These are phyloP conservation scores for Pichia sp. DNA, from an alignment of 1,139 yeast genomes.

Conservation along the genomic window DNA sequence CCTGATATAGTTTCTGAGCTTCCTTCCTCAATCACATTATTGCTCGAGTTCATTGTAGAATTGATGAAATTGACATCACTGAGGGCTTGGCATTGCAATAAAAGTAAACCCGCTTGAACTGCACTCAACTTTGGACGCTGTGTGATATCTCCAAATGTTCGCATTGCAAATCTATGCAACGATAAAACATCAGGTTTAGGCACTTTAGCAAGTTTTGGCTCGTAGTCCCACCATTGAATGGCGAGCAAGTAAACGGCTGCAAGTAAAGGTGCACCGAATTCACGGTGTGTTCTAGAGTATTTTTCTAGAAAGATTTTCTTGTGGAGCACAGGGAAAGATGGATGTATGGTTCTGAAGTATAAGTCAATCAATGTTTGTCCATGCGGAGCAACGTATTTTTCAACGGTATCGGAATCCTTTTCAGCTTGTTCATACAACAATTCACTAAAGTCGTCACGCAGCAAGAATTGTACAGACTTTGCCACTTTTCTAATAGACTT, in stretches of 20 bases:
- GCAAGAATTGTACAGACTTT: slow-evolving; percentile 53
- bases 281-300: slow-evolving; percentile 68
- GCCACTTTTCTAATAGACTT: slow-evolving; percentile 63
- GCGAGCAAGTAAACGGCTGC: slow-evolving; percentile 74
- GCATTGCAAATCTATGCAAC: slow-evolving; percentile 51
- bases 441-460: slow-evolving; percentile 67
- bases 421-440: slow-evolving; percentile 57
- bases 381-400: slow-evolving; percentile 67
- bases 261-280: slow-evolving; percentile 66
- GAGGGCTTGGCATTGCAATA: slow-evolving; percentile 60
- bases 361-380: slow-evolving; percentile 66
- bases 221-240: slow-evolving; percentile 81
- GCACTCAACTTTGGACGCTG: slow-evolving; percentile 74
- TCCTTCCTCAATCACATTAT: no score
- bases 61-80: background rate
- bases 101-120: slow-evolving; percentile 67
- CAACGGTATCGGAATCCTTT: slow-evolving; percentile 63
- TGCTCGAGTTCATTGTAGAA: no score
- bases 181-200: slow-evolving; percentile 64
- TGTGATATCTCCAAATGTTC: slow-evolving; percentile 48
- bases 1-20: no score
- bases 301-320: slow-evolving; percentile 72
- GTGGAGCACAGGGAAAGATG: slow-evolving; percentile 70
- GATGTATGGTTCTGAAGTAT: slow-evolving; percentile 70
- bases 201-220: slow-evolving; percentile 54